Conservation (phyloP, 2,329 filamentous ascomycete species). For the Fusarium virguliforme region DNA sequence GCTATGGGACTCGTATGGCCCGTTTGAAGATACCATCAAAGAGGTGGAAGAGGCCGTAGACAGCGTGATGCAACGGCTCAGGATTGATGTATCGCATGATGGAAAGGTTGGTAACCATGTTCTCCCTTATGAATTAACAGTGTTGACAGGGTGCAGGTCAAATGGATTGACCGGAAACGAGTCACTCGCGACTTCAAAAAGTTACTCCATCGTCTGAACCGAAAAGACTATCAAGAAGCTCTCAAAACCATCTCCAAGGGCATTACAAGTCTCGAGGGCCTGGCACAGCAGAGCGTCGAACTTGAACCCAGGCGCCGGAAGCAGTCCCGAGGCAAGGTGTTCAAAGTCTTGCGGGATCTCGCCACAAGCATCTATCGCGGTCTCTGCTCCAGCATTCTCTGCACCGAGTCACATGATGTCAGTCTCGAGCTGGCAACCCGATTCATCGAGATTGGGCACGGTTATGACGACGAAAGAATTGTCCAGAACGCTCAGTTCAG, state of each 20-base stretch:
- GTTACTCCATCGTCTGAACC: slow-evolving; percentile 14
- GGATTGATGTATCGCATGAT: slow-evolving; percentile 3
- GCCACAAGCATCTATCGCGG: slow-evolving; percentile 33
- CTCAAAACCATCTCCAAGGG: slow-evolving; percentile 6
- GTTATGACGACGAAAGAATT: neutral
- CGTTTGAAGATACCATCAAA: slow-evolving; percentile 47
- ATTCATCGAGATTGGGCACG: slow-evolving; percentile 5
- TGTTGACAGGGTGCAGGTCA: neutral
- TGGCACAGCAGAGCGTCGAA: neutral
- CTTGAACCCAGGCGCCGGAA: slow-evolving; percentile 26
- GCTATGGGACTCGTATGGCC: slow-evolving; percentile 42
- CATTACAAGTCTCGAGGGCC: neutral
- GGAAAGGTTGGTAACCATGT: slow-evolving; percentile 6
- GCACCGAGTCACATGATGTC: slow-evolving; percentile 12
- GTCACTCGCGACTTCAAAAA: slow-evolving; percentile 28
- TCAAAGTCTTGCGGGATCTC: slow-evolving; percentile 24
- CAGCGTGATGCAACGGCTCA: slow-evolving; percentile 31
- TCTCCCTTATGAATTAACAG: rapidly evolving
- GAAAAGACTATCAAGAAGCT: slow-evolving; percentile 29
- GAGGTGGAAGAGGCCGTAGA: slow-evolving; percentile 48
- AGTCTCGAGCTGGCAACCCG: slow-evolving; percentile 10
- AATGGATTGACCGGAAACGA: slow-evolving; percentile 6
- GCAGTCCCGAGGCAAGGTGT: slow-evolving; percentile 23
- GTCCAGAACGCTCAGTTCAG: slow-evolving; percentile 14
- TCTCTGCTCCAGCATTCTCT: slow-evolving; percentile 28